These are phyloP conservation scores for Lipomyces kockii DNA, from an alignment of 805 yeast genomes.

Conservation along the genomic window DNA sequence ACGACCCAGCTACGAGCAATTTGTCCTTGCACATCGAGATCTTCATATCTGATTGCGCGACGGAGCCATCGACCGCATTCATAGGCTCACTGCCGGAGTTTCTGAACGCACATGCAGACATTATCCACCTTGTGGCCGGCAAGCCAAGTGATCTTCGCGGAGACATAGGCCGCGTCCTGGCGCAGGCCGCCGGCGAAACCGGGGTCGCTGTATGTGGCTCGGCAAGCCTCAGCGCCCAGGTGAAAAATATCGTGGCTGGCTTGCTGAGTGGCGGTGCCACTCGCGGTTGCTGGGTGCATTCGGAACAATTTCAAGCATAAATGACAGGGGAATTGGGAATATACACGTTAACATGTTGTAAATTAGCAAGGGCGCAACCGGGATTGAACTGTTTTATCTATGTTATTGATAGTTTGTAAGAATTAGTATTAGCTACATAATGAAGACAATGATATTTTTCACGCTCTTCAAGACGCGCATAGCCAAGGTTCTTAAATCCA, in stretches of 20 bases:
- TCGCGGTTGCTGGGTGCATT: slow-evolving; percentile 38
- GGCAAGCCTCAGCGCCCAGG: slow-evolving; percentile 14
- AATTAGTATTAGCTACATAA: too few species aligned
- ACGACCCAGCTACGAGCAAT: not conserved
- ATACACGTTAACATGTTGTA: not conserved
- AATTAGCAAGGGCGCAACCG: too few species aligned
- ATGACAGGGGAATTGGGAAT: not conserved
- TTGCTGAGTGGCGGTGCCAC: slow-evolving; percentile 36
- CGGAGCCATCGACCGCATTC: not conserved
- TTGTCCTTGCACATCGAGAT: slow-evolving; percentile 7
- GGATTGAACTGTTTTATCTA: too few species aligned
- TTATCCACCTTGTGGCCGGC: slow-evolving; percentile 6
- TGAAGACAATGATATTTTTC: too few species aligned
- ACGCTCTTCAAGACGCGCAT: too few species aligned
- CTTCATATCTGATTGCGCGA: slow-evolving; percentile 12
- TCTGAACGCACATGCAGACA: not conserved
- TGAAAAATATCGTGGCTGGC: slow-evolving; percentile 29
- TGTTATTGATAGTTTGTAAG: too few species aligned
- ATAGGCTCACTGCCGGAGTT: not conserved
- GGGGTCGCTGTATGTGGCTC: slow-evolving; percentile 39
- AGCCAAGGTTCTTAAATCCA: too few species aligned
- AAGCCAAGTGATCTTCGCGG: slow-evolving; percentile 17
- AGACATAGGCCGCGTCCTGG: slow-evolving; percentile 12
- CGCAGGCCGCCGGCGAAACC: slow-evolving; percentile 35
- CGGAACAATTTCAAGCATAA: slow-evolving; percentile 26